Percentiles rank a stretch among this genome's conserved stretches.
These are phyloP conservation scores for Botryosphaeria agaves DNA, from an alignment of 2,329 filamentous ascomycete species.

Conservation along the genomic window DNA sequence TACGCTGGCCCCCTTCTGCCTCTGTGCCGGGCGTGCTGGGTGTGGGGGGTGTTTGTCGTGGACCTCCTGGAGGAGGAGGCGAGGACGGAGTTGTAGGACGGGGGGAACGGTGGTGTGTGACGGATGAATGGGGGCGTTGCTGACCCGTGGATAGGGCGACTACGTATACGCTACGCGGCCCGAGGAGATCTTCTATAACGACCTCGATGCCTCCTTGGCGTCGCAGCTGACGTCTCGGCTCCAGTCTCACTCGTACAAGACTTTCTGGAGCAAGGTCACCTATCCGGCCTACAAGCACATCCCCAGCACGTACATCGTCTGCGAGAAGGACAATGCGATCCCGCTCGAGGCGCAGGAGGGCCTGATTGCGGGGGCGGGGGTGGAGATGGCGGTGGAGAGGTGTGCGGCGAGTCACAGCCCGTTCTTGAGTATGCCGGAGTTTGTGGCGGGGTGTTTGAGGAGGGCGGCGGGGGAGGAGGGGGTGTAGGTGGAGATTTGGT, in stretches of 20 bases:
- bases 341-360: slow-evolving; percentile 16
- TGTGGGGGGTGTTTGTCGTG: not conserved
- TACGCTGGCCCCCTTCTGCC: not conserved
- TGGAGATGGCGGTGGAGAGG: slow-evolving; percentile 4
- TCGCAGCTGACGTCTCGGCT: slow-evolving; percentile 7
- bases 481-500: too few relatives aligned
- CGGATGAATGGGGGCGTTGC: not conserved
- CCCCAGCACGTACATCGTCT: slow-evolving; percentile 23
- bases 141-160: not conserved
- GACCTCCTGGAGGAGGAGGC: not conserved
- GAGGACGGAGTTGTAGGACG: not conserved
- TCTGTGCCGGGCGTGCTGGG: not conserved
- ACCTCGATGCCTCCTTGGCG: slow-evolving; percentile 11
- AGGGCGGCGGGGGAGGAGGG: slow-evolving; percentile 4
- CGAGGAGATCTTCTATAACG: slow-evolving; percentile 17
- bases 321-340: slow-evolving; percentile 20
- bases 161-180: slow-evolving; percentile 1
- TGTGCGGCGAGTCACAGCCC: slow-evolving; percentile 11
- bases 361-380: slow-evolving; percentile 11
- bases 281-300: slow-evolving; percentile 22
- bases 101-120: not conserved
- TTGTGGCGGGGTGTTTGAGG: slow-evolving; percentile 6
- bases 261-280: slow-evolving; percentile 7
- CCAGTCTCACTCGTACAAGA: slow-evolving; percentile 12
- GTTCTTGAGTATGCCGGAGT: slow-evolving; percentile 9